Percentiles rank a stretch among this genome's conserved stretches.
Conservation (phyloP, 768 basidiomycete genomes). For the Panus rudis region DNA sequence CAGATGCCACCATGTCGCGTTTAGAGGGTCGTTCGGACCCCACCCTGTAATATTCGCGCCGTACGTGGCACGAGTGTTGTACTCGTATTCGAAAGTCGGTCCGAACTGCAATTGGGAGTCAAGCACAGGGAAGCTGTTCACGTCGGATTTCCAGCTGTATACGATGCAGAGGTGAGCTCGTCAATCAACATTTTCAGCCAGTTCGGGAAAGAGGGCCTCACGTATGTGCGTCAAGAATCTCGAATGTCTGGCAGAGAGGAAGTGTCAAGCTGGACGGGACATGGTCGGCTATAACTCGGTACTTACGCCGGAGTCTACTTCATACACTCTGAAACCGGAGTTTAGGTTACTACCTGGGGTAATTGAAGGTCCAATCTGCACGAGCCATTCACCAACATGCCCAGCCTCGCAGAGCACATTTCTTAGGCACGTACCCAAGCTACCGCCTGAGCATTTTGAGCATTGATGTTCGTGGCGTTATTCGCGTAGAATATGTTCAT, state of each 20-base stretch:
- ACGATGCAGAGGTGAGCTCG: not conserved
- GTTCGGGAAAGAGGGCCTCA: slow-evolving; percentile 26
- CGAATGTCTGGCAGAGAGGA: slow-evolving; percentile 51
- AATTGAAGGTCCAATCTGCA: slow-evolving; percentile 62
- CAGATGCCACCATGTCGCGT: slow-evolving; percentile 79
- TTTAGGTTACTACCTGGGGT: slow-evolving; percentile 68
- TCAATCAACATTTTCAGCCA: not conserved
- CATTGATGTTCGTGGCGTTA: slow-evolving; percentile 56
- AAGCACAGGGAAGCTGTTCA: slow-evolving; percentile 48
- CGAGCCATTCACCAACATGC: not conserved
- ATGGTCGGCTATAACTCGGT: not conserved
- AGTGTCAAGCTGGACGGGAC: not conserved
- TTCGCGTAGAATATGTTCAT: slow-evolving; percentile 66
- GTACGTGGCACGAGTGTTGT: slow-evolving; percentile 63
- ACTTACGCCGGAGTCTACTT: slow-evolving; percentile 61
- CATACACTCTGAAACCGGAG: slow-evolving; percentile 68
- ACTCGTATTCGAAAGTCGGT: slow-evolving; percentile 58
- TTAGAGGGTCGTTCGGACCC: slow-evolving; percentile 59
- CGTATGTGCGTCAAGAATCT: slow-evolving; percentile 74
- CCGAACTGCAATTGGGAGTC: slow-evolving; percentile 51
- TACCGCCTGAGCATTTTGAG: slow-evolving; percentile 48
- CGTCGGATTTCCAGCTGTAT: slow-evolving; percentile 57
- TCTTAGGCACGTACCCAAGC: slow-evolving; percentile 34
- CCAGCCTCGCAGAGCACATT: not conserved
- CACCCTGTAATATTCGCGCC: slow-evolving; percentile 52